These are phyloP conservation scores for Xerocomus minutiporus DNA, from an alignment of 1,284 basidiomycete species.

Conservation along the genomic window DNA sequence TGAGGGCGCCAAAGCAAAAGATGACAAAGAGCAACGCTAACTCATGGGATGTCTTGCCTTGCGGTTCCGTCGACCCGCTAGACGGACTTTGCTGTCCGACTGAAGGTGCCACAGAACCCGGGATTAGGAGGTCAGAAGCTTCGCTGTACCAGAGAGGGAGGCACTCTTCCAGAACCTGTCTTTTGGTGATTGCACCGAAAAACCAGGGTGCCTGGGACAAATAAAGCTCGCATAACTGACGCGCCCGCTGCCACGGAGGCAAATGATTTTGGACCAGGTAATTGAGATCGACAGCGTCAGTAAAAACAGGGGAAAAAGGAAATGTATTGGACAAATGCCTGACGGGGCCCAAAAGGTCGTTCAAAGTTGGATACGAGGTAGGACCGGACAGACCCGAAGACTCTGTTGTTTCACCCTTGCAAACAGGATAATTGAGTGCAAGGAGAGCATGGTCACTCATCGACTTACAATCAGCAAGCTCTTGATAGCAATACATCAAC, in stretches of 20 bases:
- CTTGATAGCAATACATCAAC: constrained; percentile 23
- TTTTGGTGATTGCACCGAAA: constrained; percentile 59
- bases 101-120: constrained; percentile 25
- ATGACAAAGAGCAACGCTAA: constrained; percentile 55
- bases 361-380: not conserved
- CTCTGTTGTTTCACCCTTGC: constrained; percentile 25
- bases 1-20: constrained; percentile 55
- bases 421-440: constrained; percentile 1
- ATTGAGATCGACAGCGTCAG: constrained; percentile 39
- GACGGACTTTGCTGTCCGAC: constrained; percentile 2
- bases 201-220: constrained; percentile 73
- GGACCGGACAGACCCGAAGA: not conserved
- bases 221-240: constrained; percentile 56
- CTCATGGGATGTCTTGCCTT: constrained; percentile 45
- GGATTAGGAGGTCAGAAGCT: constrained; percentile 32
- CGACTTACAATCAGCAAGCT: constrained; percentile 50
- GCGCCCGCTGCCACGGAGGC: constrained; percentile 54
- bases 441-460: not conserved
- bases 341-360: constrained; percentile 33
- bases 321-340: constrained; percentile 48
- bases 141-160: constrained; percentile 64
- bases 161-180: constrained; percentile 59
- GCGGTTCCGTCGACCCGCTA: constrained; percentile 5
- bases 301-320: constrained; percentile 42
- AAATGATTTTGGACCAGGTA: constrained; percentile 46